phyloP scores from a whole-genome alignment of 1,284 basidiomycete species.

The Phellopilus nigrolimitatus region DNA sequence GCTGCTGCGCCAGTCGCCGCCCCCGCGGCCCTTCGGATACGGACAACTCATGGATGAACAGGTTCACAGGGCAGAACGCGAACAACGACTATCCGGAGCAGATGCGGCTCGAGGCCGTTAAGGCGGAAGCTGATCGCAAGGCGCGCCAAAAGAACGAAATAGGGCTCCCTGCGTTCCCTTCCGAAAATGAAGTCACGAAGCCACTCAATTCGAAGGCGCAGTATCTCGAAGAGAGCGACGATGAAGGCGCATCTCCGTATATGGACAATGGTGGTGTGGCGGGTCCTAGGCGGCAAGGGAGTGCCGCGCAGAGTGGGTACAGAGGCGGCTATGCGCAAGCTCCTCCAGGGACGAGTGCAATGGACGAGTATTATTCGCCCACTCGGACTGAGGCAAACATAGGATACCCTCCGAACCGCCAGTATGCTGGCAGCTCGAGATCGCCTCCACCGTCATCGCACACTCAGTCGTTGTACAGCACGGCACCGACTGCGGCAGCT shows the following conservation, averaged over 20 bases:
- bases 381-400: constrained; percentile 34
- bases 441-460: constrained; percentile 31
- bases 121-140: constrained; percentile 77
- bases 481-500: constrained; percentile 25
- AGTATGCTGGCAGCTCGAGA: constrained; percentile 37
- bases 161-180: constrained; percentile 72
- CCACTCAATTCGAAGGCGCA: constrained; percentile 54
- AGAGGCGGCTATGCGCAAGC: constrained; percentile 60
- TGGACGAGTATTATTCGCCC: constrained; percentile 66
- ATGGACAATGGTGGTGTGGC: constrained; percentile 22
- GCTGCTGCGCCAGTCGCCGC: constrained; percentile 67
- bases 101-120: constrained; percentile 74
- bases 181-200: constrained; percentile 51
- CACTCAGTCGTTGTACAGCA: constrained; percentile 31
- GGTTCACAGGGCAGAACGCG: constrained; percentile 26
- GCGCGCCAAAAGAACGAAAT: constrained; percentile 57
- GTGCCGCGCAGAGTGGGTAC: constrained; percentile 31
- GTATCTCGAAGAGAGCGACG: constrained; percentile 28
- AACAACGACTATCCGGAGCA: constrained; percentile 46
- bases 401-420: constrained; percentile 34
- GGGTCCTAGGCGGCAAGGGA: constrained; percentile 31
- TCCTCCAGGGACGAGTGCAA: constrained; percentile 56
- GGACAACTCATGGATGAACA: constrained; percentile 24
- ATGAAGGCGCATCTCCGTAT: constrained; percentile 24
- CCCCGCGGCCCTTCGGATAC: constrained; percentile 36